A percentile compares a stretch with the other conserved stretches of the same genome.
Conservation (phyloP, 129 eudicot genomes). For the Kitagawia praeruptora region DNA sequence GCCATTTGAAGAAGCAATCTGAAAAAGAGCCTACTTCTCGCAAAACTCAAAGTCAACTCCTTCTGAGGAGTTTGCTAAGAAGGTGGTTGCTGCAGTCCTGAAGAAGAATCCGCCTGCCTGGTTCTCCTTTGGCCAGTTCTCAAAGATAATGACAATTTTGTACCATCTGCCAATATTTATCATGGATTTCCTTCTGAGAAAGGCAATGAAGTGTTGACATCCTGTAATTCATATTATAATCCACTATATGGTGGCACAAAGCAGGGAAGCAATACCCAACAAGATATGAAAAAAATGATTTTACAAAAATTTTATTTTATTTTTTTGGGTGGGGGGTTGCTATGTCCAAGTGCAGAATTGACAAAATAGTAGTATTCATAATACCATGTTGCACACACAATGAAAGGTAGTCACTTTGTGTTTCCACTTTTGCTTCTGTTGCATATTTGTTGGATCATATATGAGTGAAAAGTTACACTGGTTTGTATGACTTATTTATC, state of each 20-base stretch:
- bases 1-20: constrained; percentile 57
- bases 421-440: no score
- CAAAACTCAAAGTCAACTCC: constrained; percentile 61
- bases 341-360: no score
- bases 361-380: no score
- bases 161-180: constrained; percentile 68
- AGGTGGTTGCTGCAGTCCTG: constrained; percentile 53
- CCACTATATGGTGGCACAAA: not conserved
- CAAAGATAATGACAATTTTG: constrained; percentile 51
- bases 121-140: constrained; percentile 64
- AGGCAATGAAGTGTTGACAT: constrained; percentile 40
- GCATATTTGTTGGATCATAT: no score
- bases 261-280: not conserved
- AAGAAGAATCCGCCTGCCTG: constrained; percentile 67
- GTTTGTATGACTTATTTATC: no score
- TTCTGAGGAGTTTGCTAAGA: constrained; percentile 75
- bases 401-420: no score
- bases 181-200: constrained; percentile 50
- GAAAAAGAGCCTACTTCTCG: constrained; percentile 53
- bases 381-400: no score
- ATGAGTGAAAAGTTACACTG: no score
- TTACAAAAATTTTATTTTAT: not conserved
- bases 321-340: no score
- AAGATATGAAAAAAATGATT: not conserved
- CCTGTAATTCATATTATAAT: not conserved